Percentiles rank a stretch among this genome's conserved stretches.
phyloP scores from a whole-genome alignment of 768 basidiomycete species.

The Nidula microcarpa region DNA sequence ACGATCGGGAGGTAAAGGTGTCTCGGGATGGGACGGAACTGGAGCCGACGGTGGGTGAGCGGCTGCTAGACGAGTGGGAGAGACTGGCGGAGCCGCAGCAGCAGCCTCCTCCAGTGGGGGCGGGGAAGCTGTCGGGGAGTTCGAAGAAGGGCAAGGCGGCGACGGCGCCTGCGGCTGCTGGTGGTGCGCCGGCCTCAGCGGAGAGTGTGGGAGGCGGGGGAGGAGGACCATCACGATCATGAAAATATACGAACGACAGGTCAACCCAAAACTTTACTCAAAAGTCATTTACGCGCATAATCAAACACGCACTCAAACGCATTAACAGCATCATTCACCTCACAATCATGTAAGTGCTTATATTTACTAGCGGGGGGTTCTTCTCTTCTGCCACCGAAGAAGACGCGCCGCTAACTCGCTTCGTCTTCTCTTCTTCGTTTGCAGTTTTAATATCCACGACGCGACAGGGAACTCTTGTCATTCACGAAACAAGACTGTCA shows the following conservation, averaged over 20 bases:
- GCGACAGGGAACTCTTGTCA: constrained; percentile 37
- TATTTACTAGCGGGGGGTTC: background rate
- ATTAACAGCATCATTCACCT: constrained; percentile 10
- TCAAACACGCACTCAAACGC: constrained; percentile 16
- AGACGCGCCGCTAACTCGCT: too few relatives aligned
- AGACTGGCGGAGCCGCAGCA: constrained; percentile 19
- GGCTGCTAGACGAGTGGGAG: constrained; percentile 69
- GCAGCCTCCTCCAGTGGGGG: constrained; percentile 1
- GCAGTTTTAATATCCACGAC: constrained; percentile 20
- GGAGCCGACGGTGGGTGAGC: constrained; percentile 72
- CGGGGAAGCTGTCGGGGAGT: constrained; percentile 1
- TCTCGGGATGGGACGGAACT: constrained; percentile 91
- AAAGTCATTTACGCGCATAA: constrained; percentile 11
- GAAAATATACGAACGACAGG: constrained; percentile 19
- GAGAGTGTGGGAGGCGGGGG: constrained; percentile 2
- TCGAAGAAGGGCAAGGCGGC: background rate
- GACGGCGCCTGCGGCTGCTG: constrained; percentile 2
- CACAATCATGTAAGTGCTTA: constrained; percentile 15
- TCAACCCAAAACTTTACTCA: constrained; percentile 8
- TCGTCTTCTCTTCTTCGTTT: too few relatives aligned
- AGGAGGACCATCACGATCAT: constrained; percentile 17
- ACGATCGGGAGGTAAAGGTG: constrained; percentile 76
- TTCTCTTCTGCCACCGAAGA: background rate
- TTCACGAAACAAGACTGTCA: constrained; percentile 50
- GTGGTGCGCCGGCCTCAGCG: background rate